These are phyloP conservation scores for Durusdinium trenchii DNA, from an alignment of 73 alveolate genomes.

Conservation along the genomic window DNA sequence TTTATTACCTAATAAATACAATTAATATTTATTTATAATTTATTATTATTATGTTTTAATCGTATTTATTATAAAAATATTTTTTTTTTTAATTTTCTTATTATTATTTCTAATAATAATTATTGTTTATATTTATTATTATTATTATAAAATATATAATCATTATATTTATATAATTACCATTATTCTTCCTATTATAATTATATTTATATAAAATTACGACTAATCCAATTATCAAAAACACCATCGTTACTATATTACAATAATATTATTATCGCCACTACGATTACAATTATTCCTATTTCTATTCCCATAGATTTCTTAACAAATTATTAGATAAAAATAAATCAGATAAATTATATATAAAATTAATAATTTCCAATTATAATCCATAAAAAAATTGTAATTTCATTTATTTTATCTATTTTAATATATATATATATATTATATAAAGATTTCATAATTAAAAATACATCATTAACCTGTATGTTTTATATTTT, in stretches of 20 bases:
- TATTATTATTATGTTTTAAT: background rate
- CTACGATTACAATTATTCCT: background rate
- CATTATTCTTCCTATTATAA: background rate
- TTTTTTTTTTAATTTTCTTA: too few relatives aligned
- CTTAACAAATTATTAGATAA: background rate
- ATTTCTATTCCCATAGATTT: background rate
- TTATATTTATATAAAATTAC: too few relatives aligned
- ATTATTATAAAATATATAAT: too few relatives aligned
- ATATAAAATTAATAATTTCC: too few relatives aligned
- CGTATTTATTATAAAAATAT: background rate
- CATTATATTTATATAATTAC: too few relatives aligned
- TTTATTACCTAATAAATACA: background rate
- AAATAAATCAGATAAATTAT: background rate
- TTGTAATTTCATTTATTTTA: too few relatives aligned
- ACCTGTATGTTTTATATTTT: too few relatives aligned
- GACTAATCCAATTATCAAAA: background rate
- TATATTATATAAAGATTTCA: too few relatives aligned
- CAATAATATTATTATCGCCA: background rate
- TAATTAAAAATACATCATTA: too few relatives aligned
- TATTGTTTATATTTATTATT: too few relatives aligned
- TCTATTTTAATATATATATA: slow-evolving; percentile 11
- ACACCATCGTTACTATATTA: background rate
- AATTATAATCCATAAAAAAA: too few relatives aligned
- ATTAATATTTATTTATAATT: background rate
- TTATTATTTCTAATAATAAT: too few relatives aligned